Percentiles rank a stretch among this genome's conserved stretches.
phyloP scores from a whole-genome alignment of 1,284 basidiomycete genomes.

The Gomphus sp. region DNA sequence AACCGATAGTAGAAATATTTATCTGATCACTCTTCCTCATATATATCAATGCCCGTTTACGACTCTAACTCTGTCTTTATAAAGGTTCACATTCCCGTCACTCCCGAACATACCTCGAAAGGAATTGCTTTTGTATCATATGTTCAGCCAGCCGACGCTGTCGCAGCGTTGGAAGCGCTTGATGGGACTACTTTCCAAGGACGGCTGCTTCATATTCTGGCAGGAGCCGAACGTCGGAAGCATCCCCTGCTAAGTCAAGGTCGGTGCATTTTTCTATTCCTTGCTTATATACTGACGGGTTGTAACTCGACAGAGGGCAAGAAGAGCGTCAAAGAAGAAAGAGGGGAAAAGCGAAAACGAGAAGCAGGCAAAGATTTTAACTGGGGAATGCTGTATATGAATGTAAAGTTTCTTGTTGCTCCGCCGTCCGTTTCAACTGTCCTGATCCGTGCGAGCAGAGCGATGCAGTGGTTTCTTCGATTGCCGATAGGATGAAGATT shows the following conservation, averaged over 20 bases:
- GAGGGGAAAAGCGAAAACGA: slow-evolving; percentile 62
- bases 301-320: slow-evolving; percentile 21
- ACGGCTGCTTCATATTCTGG: slow-evolving; percentile 83
- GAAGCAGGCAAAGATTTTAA: slow-evolving; percentile 81
- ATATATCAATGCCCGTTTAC: background rate
- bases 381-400: slow-evolving; percentile 97
- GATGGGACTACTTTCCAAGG: slow-evolving; percentile 91
- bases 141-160: slow-evolving; percentile 51
- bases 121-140: slow-evolving; percentile 86
- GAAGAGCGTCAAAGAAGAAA: slow-evolving; percentile 59
- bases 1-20: slow-evolving; percentile 39
- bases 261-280: background rate
- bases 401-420: slow-evolving; percentile 40
- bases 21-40: slow-evolving; percentile 21
- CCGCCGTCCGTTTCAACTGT: slow-evolving; percentile 25
- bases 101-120: slow-evolving; percentile 61
- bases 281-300: background rate
- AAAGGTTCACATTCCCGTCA: slow-evolving; percentile 80
- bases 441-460: slow-evolving; percentile 43
- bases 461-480: slow-evolving; percentile 79
- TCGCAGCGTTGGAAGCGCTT: slow-evolving; percentile 68
- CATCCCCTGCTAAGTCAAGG: slow-evolving; percentile 10
- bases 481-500: slow-evolving; percentile 76
- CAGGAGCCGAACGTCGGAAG: slow-evolving; percentile 58
- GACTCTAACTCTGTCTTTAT: slow-evolving; percentile 10